Conservation (phyloP, 306 rosid species). For the Hippophae gyantsensis region DNA sequence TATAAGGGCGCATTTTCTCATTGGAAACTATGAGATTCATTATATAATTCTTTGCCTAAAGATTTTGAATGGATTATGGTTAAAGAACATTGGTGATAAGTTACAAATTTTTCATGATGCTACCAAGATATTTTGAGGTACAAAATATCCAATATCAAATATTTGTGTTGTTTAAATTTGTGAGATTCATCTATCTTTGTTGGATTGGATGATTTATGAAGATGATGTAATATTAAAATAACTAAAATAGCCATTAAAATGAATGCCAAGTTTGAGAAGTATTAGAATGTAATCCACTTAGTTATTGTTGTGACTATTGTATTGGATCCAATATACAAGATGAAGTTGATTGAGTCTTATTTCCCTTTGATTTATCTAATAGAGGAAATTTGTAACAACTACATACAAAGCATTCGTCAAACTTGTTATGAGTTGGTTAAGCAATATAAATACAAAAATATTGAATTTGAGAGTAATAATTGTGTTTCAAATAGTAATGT, state of each 20-base stretch:
- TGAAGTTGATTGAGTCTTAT: neutral
- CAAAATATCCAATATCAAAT: neutral
- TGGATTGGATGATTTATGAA: neutral
- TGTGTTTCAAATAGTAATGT: neutral
- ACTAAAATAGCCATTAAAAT: neutral
- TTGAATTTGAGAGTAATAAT: neutral
- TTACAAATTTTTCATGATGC: neutral
- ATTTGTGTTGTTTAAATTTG: no score
- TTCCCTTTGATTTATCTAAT: neutral
- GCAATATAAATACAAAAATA: no score
- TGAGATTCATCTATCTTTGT: neutral
- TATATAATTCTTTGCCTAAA: neutral
- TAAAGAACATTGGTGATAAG: neutral
- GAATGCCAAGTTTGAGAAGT: neutral
- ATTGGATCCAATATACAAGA: neutral
- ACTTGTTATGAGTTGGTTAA: conserved; percentile 2
- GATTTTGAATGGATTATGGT: neutral
- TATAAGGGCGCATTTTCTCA: neutral
- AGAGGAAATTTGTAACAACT: neutral
- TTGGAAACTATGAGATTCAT: neutral
- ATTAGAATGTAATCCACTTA: neutral
- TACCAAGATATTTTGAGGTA: neutral
- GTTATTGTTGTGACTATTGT: neutral
- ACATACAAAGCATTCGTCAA: neutral
- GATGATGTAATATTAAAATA: neutral